These are phyloP conservation scores for Metschnikowia drakensbergensis DNA, from an alignment of 805 yeast species.

Conservation along the genomic window DNA sequence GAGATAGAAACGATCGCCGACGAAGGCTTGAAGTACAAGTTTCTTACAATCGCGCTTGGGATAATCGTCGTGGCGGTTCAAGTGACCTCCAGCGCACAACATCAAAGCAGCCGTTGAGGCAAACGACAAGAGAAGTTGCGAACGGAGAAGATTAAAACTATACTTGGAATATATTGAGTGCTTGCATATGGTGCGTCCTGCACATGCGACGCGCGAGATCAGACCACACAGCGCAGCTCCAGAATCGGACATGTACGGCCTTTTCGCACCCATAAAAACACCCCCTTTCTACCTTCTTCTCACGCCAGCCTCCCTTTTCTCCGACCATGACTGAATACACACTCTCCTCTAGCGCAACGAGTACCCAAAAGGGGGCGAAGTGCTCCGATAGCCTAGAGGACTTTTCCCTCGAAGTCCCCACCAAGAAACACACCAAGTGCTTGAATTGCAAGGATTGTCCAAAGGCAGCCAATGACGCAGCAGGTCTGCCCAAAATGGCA, in stretches of 20 bases:
- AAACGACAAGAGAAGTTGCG: neutral
- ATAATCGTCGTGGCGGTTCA: constrained; percentile 38
- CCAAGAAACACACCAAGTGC: neutral
- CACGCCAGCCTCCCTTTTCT: neutral
- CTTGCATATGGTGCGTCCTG: neutral
- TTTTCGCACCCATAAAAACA: constrained; percentile 5
- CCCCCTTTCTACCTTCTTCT: neutral
- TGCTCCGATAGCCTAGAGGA: constrained; percentile 1
- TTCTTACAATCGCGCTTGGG: constrained; percentile 40
- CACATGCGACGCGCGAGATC: constrained; percentile 1
- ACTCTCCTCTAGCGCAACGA: neutral
- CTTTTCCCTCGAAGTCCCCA: neutral
- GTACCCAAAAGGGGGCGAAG: neutral
- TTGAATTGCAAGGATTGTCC: constrained; percentile 4
- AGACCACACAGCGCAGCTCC: constrained; percentile 5
- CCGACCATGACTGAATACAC: neutral
- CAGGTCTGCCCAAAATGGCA: constrained; percentile 1
- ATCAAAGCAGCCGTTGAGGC: constrained; percentile 3
- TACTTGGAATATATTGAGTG: neutral
- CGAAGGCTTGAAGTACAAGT: constrained; percentile 40
- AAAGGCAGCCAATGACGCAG: neutral
- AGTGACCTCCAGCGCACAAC: constrained; percentile 27
- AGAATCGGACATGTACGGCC: constrained; percentile 3
- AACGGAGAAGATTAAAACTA: neutral
- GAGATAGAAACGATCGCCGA: constrained; percentile 30